Conservation (phyloP, 345 rosid genomes). For the Eucalyptus marginata region DNA sequence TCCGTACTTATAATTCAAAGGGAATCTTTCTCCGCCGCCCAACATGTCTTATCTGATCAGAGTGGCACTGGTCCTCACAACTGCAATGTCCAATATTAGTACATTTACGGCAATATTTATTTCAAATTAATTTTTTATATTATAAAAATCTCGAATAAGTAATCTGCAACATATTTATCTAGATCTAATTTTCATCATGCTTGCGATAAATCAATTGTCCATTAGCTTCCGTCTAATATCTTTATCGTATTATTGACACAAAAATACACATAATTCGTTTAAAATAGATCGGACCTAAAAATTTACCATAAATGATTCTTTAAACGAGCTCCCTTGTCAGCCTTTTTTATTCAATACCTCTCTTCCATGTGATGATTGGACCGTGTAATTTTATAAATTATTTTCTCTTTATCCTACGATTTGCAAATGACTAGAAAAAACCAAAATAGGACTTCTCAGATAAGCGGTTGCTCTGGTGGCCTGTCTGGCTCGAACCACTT, state of each 20-base stretch:
- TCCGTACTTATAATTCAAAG: not conserved
- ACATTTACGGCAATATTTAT: rapidly evolving
- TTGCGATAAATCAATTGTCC: rapidly evolving
- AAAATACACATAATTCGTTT: not conserved
- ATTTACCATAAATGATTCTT: not conserved
- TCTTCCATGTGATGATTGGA: not conserved
- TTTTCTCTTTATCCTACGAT: not conserved
- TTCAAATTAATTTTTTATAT: not conserved
- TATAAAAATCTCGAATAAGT: not conserved
- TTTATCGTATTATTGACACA: rapidly evolving
- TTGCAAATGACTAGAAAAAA: not conserved
- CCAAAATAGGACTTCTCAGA: not conserved
- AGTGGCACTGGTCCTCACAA: not conserved
- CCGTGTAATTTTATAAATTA: not conserved
- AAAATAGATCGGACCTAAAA: not conserved
- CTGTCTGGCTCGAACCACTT: not conserved
- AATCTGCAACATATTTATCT: rapidly evolving
- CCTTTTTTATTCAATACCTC: not conserved
- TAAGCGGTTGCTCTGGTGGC: not conserved
- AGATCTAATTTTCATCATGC: not conserved
- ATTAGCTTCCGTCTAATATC: rapidly evolving
- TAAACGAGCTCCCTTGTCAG: not conserved
- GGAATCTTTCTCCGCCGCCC: not conserved
- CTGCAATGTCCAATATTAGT: not conserved
- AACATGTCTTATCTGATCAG: not conserved